phyloP scores from a whole-genome alignment of 805 yeast genomes.

The Millerago galiae region DNA sequence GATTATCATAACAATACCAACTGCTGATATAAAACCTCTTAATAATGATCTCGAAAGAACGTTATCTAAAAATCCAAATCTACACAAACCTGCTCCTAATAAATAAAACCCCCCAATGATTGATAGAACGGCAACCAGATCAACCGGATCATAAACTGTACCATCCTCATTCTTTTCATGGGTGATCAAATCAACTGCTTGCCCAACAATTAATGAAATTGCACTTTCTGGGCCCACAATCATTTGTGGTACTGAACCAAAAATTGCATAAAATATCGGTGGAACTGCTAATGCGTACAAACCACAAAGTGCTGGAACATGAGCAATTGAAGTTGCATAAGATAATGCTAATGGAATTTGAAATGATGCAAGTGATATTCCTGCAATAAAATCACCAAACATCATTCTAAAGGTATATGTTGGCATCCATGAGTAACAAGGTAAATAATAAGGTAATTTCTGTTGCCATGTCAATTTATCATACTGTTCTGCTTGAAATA shows the following conservation, averaged over 20 bases:
- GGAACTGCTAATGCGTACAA: slow-evolving; percentile 70
- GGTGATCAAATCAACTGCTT: slow-evolving; percentile 52
- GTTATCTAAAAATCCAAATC: slow-evolving; percentile 81
- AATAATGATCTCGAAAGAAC: slow-evolving; percentile 71
- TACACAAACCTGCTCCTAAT: slow-evolving; percentile 66
- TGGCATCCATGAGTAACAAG: slow-evolving; percentile 63
- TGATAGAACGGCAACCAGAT: slow-evolving; percentile 61
- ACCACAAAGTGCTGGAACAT: slow-evolving; percentile 77
- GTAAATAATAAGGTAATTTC: slow-evolving; percentile 55
- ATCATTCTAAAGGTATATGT: slow-evolving; percentile 36
- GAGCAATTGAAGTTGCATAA: slow-evolving; percentile 78
- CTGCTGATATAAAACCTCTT: slow-evolving; percentile 80
- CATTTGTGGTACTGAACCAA: slow-evolving; percentile 86
- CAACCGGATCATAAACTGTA: slow-evolving; percentile 35
- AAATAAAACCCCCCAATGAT: slow-evolving; percentile 70
- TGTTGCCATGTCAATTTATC: slow-evolving; percentile 13
- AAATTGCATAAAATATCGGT: slow-evolving; percentile 66
- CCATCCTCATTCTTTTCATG: slow-evolving; percentile 35
- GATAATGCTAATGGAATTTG: slow-evolving; percentile 76
- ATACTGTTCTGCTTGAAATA: slow-evolving; percentile 1
- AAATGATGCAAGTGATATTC: slow-evolving; percentile 81
- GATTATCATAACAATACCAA: slow-evolving; percentile 76
- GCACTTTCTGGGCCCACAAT: slow-evolving; percentile 93
- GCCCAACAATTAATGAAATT: slow-evolving; percentile 76
- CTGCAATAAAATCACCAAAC: slow-evolving; percentile 69